Base-by-base conservation (phyloP, 345 rosid species). In the Citrus medica region DNA sequence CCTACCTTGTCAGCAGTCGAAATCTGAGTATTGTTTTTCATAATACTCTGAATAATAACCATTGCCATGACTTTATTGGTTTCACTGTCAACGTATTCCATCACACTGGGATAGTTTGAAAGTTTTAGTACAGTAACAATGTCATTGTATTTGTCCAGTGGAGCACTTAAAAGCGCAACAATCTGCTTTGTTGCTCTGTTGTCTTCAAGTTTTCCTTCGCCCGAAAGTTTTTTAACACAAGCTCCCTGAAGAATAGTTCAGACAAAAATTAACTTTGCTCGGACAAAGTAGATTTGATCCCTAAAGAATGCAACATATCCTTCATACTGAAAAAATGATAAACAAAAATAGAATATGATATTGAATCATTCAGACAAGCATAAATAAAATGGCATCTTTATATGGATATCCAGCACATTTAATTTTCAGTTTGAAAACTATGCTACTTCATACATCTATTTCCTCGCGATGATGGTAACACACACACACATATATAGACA, bases 91-190 rank as follows among this genome's bases (percentile, higher is more conserved):
- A 96, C 97, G 87, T 89, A 92, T 79, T 94, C 98, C 93, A 92
- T 75, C 53, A 96, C 92, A 68, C 84, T 83, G 56, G 98, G 94
- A 85, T 96, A 96, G 77, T 96, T 96, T 46, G 93, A 89, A 81
- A 96, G 91, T 87, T 94, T 94, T 88, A 94, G 84, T 42, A 95
- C 93, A 70, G 86, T 94, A 82, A 94, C 98, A 83, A 96, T 88
- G 82, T 93, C 92, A 82, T 94, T 96, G 75, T 96, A 96, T 83
- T 96, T 96, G 86, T 96, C 99, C 46, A 96, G 79, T 46, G 99
- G 99, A 79, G 98, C 95, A 90, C 98, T 96, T 82, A 94, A 92
- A 78, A 96, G 95, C 25, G 98, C 86, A 81, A 96, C 97, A 79
- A 92, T 90, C 88, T 94, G 98, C 85, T 94, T 96, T 22, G 97